A percentile compares a stretch with the other conserved stretches of the same genome.
These are phyloP conservation scores for Clitopilus passeckerianus DNA, from an alignment of 768 basidiomycete species.

Conservation along the genomic window DNA sequence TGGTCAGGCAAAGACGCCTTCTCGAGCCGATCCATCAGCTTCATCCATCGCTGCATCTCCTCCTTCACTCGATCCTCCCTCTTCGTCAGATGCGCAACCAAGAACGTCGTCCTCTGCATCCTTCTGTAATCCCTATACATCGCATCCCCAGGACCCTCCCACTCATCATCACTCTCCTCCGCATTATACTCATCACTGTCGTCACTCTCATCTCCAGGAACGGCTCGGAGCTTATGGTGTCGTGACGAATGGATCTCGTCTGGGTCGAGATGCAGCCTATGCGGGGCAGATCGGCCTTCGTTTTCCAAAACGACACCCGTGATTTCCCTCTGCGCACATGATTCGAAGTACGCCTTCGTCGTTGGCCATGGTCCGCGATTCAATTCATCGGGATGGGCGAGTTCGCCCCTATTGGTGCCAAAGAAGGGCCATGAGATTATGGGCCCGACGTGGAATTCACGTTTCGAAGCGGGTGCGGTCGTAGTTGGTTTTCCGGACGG, in stretches of 20 bases:
- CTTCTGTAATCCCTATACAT: conserved; percentile 84
- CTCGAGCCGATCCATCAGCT: conserved; percentile 57
- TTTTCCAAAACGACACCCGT: conserved; percentile 70
- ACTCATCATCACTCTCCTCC: conserved; percentile 76
- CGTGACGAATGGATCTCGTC: conserved; percentile 68
- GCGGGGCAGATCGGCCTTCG: conserved; percentile 72
- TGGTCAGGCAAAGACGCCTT: conserved; percentile 22
- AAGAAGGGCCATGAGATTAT: conserved; percentile 93
- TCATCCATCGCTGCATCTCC: conserved; percentile 72
- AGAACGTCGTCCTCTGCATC: conserved; percentile 75
- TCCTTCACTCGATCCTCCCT: conserved; percentile 58
- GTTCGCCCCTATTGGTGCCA: conserved; percentile 74
- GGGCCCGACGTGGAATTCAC: conserved; percentile 62
- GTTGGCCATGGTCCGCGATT: conserved; percentile 77
- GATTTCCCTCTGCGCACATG: conserved; percentile 71
- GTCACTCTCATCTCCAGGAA: conserved; percentile 71
- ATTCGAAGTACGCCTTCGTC: conserved; percentile 52
- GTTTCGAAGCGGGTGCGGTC: conserved; percentile 8
- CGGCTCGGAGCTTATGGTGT: conserved; percentile 62
- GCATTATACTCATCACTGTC: conserved; percentile 77
- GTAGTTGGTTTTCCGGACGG: conserved; percentile 12
- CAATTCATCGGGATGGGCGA: conserved; percentile 61
- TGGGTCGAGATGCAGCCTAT: conserved; percentile 76
- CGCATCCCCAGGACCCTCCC: conserved; percentile 69
- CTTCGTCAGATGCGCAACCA: conserved; percentile 63